phyloP scores from a whole-genome alignment of 768 basidiomycete genomes.

The Sutorius australiensis region DNA sequence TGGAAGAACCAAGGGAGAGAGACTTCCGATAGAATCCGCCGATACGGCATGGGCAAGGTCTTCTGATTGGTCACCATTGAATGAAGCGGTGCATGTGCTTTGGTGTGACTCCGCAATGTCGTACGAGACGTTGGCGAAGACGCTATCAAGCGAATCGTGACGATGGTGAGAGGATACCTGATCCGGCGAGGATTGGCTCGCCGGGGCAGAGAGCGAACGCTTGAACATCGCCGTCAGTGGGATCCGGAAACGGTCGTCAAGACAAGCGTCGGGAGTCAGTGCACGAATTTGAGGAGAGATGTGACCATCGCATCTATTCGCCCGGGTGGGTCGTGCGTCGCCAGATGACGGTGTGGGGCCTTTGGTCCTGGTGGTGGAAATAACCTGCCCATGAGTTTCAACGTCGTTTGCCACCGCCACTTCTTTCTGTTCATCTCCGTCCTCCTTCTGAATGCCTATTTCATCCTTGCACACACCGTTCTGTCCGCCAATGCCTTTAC shows the following conservation, averaged over 20 bases:
- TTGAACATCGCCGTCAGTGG: slow-evolving; percentile 64
- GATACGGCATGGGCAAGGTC: slow-evolving; percentile 20
- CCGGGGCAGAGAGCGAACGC: slow-evolving; percentile 58
- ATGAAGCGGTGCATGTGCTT: slow-evolving; percentile 7
- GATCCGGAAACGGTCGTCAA: slow-evolving; percentile 37
- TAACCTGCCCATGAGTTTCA: slow-evolving; percentile 5
- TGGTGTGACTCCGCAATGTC: slow-evolving; percentile 24
- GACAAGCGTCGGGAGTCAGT: slow-evolving; percentile 26
- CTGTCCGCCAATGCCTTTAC: slow-evolving; percentile 2
- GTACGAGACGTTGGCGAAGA: slow-evolving; percentile 31
- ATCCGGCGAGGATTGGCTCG: slow-evolving; percentile 21
- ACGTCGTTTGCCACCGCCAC: slow-evolving; percentile 14
- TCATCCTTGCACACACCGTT: slow-evolving; percentile 4
- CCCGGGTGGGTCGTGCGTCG: background rate
- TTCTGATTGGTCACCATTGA: slow-evolving; percentile 20
- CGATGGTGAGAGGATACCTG: slow-evolving; percentile 15
- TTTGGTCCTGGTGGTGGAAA: background rate
- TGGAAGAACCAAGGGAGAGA: slow-evolving; percentile 31
- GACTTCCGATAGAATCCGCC: slow-evolving; percentile 23
- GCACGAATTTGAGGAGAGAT: slow-evolving; percentile 20
- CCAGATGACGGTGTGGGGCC: background rate
- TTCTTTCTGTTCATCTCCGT: slow-evolving; percentile 26
- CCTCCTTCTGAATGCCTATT: slow-evolving; percentile 5
- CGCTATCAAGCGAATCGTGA: slow-evolving; percentile 27
- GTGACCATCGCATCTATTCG: slow-evolving; percentile 1